These are phyloP conservation scores for Tetradesmus obliquus DNA, from an alignment of 139 green algal genomes.

Conservation along the genomic window DNA sequence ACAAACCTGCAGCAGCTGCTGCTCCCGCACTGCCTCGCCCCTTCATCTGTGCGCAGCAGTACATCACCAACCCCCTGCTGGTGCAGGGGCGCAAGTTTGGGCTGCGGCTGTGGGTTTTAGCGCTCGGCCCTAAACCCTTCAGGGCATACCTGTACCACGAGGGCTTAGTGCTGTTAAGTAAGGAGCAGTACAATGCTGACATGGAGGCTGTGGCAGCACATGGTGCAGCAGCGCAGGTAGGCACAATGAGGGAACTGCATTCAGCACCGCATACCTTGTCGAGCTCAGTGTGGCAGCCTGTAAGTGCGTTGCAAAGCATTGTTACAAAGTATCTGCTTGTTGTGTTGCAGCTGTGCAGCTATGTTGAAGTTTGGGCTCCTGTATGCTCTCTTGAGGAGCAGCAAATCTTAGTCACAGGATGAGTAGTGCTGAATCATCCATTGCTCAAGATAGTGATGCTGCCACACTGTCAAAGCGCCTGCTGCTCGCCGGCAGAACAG, in stretches of 20 bases:
- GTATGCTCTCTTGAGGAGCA: no score
- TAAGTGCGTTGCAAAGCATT: no score
- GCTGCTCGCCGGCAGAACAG: no score
- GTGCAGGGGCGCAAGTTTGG: constrained; percentile 67
- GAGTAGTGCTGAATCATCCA: no score
- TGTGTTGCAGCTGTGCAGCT: no score
- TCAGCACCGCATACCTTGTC: no score
- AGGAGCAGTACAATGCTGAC: constrained; percentile 50
- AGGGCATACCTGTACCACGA: constrained; percentile 60
- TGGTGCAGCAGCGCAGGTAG: background rate
- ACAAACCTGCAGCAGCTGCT: background rate
- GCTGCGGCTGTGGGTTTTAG: constrained; percentile 66
- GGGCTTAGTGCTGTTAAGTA: constrained; percentile 67
- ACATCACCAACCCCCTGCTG: constrained; percentile 58
- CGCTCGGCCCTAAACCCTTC: constrained; percentile 52
- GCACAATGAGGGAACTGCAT: background rate
- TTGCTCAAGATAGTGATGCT: no score
- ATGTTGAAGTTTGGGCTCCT: no score
- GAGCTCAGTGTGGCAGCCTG: no score
- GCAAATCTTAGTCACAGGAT: no score
- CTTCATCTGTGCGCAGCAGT: constrained; percentile 61
- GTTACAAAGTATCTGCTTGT: no score
- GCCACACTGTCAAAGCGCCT: no score
- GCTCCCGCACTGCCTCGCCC: background rate
- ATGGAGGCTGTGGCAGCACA: background rate